Percentiles rank a stretch among this genome's conserved stretches.
Conservation (phyloP, 2,329 filamentous ascomycete genomes). For the Diaporthe eres region DNA sequence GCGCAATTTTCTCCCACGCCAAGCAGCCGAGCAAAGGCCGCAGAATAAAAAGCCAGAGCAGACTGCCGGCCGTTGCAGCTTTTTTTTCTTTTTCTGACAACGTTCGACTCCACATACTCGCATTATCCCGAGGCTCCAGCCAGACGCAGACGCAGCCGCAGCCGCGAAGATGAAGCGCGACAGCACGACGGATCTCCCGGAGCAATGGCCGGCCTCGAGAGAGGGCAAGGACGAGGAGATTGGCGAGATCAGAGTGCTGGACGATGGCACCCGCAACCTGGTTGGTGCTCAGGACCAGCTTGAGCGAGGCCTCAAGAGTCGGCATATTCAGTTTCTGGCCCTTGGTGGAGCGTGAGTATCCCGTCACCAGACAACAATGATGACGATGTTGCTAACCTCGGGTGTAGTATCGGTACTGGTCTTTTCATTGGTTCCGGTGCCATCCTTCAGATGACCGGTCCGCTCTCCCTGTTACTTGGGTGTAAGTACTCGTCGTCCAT, state of each 20-base stretch:
- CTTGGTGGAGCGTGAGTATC: conserved; percentile 41
- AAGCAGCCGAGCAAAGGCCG: conserved; percentile 20
- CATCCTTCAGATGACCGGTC: conserved; percentile 74
- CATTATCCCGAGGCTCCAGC: background rate
- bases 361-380: background rate
- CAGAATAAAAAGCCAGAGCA: conserved; percentile 11
- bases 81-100: background rate
- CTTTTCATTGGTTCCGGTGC: conserved; percentile 78
- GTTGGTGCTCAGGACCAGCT: conserved; percentile 41
- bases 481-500: background rate
- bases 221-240: conserved; percentile 40
- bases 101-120: background rate
- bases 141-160: conserved; percentile 8
- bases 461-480: conserved; percentile 76
- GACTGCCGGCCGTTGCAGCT: background rate
- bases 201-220: conserved; percentile 23
- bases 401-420: conserved; percentile 79
- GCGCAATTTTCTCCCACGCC: conserved; percentile 27
- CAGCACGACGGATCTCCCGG: conserved; percentile 3
- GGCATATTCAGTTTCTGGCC: conserved; percentile 42
- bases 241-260: conserved; percentile 36
- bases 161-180: conserved; percentile 36
- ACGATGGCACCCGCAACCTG: conserved; percentile 36
- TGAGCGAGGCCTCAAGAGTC: conserved; percentile 42
- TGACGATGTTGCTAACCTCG: conserved; percentile 1